A percentile compares a stretch with the other conserved stretches of the same genome.
These are phyloP conservation scores for Penicillium occitanis DNA, from an alignment of 2,329 filamentous ascomycete species.

Conservation along the genomic window DNA sequence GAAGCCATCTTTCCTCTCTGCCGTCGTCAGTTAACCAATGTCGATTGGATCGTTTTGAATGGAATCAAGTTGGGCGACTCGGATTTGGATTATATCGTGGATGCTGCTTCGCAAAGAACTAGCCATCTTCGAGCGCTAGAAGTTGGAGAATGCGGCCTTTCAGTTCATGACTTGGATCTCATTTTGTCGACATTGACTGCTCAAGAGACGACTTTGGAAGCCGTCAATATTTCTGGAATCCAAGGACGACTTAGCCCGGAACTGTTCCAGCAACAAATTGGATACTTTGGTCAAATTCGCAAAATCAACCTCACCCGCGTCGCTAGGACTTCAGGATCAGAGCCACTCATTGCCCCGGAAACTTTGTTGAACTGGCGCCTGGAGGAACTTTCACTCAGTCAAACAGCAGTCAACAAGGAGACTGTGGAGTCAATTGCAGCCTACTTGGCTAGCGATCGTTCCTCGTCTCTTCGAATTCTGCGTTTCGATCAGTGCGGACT, in stretches of 20 bases:
- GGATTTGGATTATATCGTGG: slow-evolving; percentile 65
- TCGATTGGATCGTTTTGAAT: slow-evolving; percentile 69
- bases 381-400: slow-evolving; percentile 65
- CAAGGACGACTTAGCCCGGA: slow-evolving; percentile 64
- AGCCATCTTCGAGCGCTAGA: slow-evolving; percentile 68
- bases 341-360: slow-evolving; percentile 65
- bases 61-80: slow-evolving; percentile 69
- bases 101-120: slow-evolving; percentile 64
- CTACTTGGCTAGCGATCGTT: slow-evolving; percentile 63
- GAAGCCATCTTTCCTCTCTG: slow-evolving; percentile 69
- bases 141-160: slow-evolving; percentile 60
- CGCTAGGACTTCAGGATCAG: slow-evolving; percentile 61
- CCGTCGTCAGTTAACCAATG: slow-evolving; percentile 65
- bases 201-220: slow-evolving; percentile 67
- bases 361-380: slow-evolving; percentile 66
- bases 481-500: slow-evolving; percentile 66
- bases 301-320: slow-evolving; percentile 67
- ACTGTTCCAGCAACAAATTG: slow-evolving; percentile 65
- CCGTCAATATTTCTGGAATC: slow-evolving; percentile 66
- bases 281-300: slow-evolving; percentile 65
- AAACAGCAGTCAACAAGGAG: slow-evolving; percentile 60
- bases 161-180: slow-evolving; percentile 54
- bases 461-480: slow-evolving; percentile 60
- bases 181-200: slow-evolving; percentile 63
- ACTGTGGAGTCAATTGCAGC: slow-evolving; percentile 65